phyloP scores from a whole-genome alignment of 1,284 basidiomycete genomes.

The Apiotrichum porosum region DNA sequence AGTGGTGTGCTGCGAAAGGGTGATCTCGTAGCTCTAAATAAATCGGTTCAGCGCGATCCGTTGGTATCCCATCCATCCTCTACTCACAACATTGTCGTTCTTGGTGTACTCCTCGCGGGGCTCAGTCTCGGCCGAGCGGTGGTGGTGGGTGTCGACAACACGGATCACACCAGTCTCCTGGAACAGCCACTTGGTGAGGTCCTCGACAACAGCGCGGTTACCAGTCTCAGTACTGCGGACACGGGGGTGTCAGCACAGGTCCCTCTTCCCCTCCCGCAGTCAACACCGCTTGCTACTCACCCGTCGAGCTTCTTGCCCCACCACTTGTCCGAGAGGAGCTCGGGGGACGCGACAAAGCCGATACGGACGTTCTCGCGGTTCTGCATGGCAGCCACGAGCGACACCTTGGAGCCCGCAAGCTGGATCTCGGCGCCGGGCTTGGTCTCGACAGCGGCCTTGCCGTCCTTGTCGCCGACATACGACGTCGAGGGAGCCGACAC shows the following conservation, averaged over 20 bases:
- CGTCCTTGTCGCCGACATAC: constrained; percentile 54
- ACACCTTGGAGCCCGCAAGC: constrained; percentile 67
- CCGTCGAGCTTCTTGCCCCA: constrained; percentile 38
- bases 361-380: constrained; percentile 69
- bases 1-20: constrained; percentile 46
- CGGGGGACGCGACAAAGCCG: constrained; percentile 74
- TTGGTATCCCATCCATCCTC: not conserved
- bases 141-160: constrained; percentile 70
- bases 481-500: constrained; percentile 61
- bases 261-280: not conserved
- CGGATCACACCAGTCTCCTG: constrained; percentile 77
- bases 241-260: too few species aligned
- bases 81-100: constrained; percentile 74
- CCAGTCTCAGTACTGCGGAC: constrained; percentile 56
- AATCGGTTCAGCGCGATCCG: not conserved
- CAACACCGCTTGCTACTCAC: constrained; percentile 54
- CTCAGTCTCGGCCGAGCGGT: constrained; percentile 59
- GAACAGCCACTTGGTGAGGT: constrained; percentile 85
- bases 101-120: constrained; percentile 68
- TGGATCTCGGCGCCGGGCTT: constrained; percentile 60
- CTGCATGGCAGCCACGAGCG: constrained; percentile 85
- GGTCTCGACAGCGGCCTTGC: constrained; percentile 57
- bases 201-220: constrained; percentile 67
- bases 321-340: constrained; percentile 60
- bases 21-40: constrained; percentile 71